Percentiles rank a stretch among this genome's conserved stretches.
Evolutionary conservation across 2,329 filamentous ascomycete genomes (phyloP).

Genomic region (Neofusicoccum cordaticola): DNA sequence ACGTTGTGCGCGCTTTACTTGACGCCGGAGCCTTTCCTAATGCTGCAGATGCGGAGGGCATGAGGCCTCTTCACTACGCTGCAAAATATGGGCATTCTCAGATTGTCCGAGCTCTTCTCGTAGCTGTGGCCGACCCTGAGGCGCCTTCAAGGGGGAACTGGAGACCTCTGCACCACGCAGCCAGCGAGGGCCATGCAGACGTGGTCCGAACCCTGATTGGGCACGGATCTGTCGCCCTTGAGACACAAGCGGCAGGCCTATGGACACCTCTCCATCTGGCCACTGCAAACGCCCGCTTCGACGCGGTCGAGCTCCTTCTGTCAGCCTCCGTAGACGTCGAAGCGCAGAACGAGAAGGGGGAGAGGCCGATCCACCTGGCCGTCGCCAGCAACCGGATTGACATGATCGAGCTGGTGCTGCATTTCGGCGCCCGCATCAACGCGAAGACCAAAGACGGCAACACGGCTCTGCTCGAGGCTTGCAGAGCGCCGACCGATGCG

Average conservation of each 20-base stretch:
- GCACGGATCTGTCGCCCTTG: neutral
- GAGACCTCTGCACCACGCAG: neutral
- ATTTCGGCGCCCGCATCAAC: conserved; percentile 32
- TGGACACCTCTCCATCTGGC: neutral
- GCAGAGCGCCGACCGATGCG: neutral
- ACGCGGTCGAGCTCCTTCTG: neutral
- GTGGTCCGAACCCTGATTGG: neutral
- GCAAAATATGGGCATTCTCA: neutral
- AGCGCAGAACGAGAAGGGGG: neutral
- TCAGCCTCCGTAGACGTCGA: neutral
- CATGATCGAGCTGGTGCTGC: conserved; percentile 32
- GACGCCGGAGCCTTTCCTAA: neutral
- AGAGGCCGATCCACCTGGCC: conserved; percentile 18
- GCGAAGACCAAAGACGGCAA: conserved; percentile 35
- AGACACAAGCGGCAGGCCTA: neutral
- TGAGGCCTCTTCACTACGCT: neutral
- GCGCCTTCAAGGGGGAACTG: neutral
- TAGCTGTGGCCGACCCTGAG: neutral
- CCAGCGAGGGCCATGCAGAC: neutral
- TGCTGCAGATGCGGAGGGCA: neutral
- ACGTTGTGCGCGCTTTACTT: neutral
- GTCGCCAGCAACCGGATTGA: conserved; percentile 30
- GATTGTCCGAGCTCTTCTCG: neutral
- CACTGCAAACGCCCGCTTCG: neutral
- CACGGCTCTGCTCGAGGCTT: conserved; percentile 37